Conservation (phyloP, 2,329 filamentous ascomycete genomes). For the Aspergillus calidoustus region DNA sequence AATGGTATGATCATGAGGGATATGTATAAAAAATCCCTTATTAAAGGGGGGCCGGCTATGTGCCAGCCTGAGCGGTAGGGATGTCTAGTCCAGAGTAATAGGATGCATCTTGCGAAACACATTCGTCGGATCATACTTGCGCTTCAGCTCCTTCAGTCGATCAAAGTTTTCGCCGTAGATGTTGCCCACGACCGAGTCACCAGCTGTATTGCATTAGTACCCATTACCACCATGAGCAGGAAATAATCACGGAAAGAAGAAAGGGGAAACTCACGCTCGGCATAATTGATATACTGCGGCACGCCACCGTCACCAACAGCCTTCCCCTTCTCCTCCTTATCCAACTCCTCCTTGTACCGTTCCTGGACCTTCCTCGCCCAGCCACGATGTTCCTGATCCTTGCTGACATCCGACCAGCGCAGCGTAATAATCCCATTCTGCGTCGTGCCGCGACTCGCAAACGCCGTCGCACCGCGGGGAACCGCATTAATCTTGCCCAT, state of each 20-base stretch:
- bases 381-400: conserved; percentile 43
- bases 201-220: conserved; percentile 31
- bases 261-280: conserved; percentile 33
- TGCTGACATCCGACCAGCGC: conserved; percentile 46
- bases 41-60: no score
- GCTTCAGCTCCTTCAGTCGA: conserved; percentile 49
- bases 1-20: no score
- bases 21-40: no score
- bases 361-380: conserved; percentile 45
- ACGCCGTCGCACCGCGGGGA: conserved; percentile 45
- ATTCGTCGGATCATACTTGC: conserved; percentile 52
- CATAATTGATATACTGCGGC: conserved; percentile 44
- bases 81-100: conserved; percentile 22
- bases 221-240: not conserved
- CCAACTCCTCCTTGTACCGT: conserved; percentile 29
- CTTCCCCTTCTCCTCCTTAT: conserved; percentile 11
- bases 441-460: conserved; percentile 51
- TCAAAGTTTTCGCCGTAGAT: conserved; percentile 53
- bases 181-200: conserved; percentile 38
- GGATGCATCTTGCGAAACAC: conserved; percentile 53
- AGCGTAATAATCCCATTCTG: conserved; percentile 50
- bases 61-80: no score
- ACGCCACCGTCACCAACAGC: conserved; percentile 20
- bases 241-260: not conserved
- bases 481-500: conserved; percentile 46